Evolutionary conservation across 1,284 basidiomycete species (phyloP), one percentile per base, ranked within the genome.

Genomic region (Heterobasidion occidentale): DNA sequence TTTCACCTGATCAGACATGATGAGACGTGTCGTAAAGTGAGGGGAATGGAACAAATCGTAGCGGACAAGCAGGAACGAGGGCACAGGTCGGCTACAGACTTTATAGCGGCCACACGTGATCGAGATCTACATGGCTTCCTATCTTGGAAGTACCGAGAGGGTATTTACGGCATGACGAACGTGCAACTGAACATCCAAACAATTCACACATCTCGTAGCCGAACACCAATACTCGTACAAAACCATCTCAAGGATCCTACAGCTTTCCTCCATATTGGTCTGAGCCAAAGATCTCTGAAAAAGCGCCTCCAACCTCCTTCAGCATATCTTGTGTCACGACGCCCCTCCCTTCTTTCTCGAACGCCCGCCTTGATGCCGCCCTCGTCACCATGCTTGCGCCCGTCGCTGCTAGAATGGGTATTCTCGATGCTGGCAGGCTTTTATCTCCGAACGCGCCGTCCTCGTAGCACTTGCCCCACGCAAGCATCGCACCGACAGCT

Each of bases 391-490:
- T 83, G 35, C 91, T 91, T 1, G 86, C 96, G 1, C 86, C 94
- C n/a, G 90, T 80, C 1, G 94, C 92, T 0, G 94, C 92, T 3
- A 98, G 73, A 9, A 97, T 72, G 0, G 94, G 90, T 60, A 98
- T 80, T 60, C 76, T 78, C 52, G 79, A 83, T 47, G 76, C 70
- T 33, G 80, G 78, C 58, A 85, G 74, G 49, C 68, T 73, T 56
- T 71, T 70, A 62, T 83, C 81, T 33, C 78, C 86, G 63, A 87
- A 94, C 1, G 79, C 79, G 7, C 91, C 91, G 46, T 84, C 81
- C 64, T 93, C 90, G 69, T 91, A 98, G 64, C 91, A 93, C 68
- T 90, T 90, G 2, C 90, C 92, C 95, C 96, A 99, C 1, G 94
- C 94, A 59, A 98, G 76, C 68, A 97, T 84, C 0, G 93, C 84